Conservation (phyloP, 2,329 filamentous ascomycete species). For the Diaporthe nobilis region DNA sequence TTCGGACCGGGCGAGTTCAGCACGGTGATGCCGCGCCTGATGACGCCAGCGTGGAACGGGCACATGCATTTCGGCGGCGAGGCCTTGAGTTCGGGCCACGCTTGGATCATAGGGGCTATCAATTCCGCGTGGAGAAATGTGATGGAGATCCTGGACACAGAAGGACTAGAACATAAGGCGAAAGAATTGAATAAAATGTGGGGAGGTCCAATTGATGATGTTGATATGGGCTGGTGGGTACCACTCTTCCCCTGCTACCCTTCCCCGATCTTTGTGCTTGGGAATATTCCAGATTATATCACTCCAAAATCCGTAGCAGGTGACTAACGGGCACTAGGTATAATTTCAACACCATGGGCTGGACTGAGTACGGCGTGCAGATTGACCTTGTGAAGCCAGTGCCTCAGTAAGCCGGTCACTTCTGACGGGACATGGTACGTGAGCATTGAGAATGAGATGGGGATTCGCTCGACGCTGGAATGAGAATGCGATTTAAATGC, state of each 20-base stretch:
- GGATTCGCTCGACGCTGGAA: neutral
- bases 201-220: constrained; percentile 43
- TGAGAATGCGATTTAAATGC: neutral
- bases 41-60: constrained; percentile 45
- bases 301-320: no score
- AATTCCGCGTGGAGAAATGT: constrained; percentile 47
- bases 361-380: neutral
- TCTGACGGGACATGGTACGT: neutral
- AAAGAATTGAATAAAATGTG: constrained; percentile 43
- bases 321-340: constrained; percentile 23
- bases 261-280: no score
- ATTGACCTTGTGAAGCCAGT: neutral
- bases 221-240: constrained; percentile 44
- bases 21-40: constrained; percentile 44
- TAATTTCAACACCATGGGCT: constrained; percentile 30
- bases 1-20: constrained; percentile 47
- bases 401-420: neutral
- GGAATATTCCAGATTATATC: no score
- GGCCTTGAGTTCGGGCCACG: constrained; percentile 47
- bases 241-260: no score
- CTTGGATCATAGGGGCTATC: constrained; percentile 48
- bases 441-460: neutral
- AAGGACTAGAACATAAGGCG: constrained; percentile 44
- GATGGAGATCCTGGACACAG: constrained; percentile 42
- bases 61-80: constrained; percentile 48